phyloP scores from a whole-genome alignment of 1,284 basidiomycete species.

The Ceraceosorus guamensis region DNA sequence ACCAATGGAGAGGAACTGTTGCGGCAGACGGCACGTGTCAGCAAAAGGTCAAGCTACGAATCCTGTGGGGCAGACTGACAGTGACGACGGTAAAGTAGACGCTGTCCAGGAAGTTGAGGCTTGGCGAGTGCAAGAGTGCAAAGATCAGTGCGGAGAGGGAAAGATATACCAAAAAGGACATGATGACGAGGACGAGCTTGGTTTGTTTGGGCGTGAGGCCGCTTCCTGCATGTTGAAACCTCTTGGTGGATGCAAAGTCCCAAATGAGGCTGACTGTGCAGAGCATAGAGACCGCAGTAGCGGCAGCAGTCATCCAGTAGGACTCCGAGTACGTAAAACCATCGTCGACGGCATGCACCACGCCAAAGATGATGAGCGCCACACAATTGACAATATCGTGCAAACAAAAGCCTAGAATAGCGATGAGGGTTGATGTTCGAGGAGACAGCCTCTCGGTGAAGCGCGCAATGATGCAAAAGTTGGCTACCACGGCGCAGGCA shows the following conservation, averaged over 20 bases:
- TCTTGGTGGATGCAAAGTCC: constrained; percentile 56
- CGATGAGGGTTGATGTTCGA: constrained; percentile 57
- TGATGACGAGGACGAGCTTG: constrained; percentile 64
- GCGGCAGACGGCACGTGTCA: constrained; percentile 57
- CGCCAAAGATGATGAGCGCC: constrained; percentile 61
- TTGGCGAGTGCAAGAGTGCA: constrained; percentile 10
- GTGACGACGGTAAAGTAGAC: constrained; percentile 50
- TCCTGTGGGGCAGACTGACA: not conserved
- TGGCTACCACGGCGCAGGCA: constrained; percentile 63
- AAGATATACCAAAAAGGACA: constrained; percentile 58
- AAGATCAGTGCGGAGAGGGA: constrained; percentile 50
- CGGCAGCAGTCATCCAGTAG: constrained; percentile 74
- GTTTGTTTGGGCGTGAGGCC: constrained; percentile 74
- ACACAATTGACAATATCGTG: constrained; percentile 63
- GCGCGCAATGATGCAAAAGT: constrained; percentile 61
- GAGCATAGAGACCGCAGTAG: constrained; percentile 60
- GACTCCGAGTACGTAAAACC: constrained; percentile 55
- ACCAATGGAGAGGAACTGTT: constrained; percentile 62
- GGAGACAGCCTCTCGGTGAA: constrained; percentile 57
- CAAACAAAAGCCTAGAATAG: constrained; percentile 58
- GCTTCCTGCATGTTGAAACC: constrained; percentile 61
- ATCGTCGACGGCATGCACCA: constrained; percentile 57
- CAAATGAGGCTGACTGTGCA: constrained; percentile 65
- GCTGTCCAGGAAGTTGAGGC: constrained; percentile 2
- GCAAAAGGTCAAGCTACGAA: not conserved